Percentiles rank a stretch among this genome's conserved stretches.
These are phyloP conservation scores for Lecanicillium sp. DNA, from an alignment of 2,329 filamentous ascomycete species.

Conservation along the genomic window DNA sequence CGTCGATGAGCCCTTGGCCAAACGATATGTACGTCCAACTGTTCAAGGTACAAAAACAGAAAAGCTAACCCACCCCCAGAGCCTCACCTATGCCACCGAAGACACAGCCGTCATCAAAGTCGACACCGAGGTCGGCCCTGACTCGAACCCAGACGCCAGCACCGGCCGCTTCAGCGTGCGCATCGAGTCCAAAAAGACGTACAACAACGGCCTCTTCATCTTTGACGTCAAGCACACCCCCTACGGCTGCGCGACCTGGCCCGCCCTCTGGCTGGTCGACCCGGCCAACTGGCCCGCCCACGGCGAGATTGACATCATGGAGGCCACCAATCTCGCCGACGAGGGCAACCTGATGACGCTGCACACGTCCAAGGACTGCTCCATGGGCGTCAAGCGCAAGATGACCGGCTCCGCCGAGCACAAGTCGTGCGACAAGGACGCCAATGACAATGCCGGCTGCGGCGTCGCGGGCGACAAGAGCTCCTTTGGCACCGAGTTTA, in stretches of 20 bases:
- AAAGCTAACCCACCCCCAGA: conserved; percentile 32
- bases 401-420: conserved; percentile 37
- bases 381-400: conserved; percentile 45
- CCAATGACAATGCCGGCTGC: conserved; percentile 49
- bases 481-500: conserved; percentile 46
- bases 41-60: no score
- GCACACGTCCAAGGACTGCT: conserved; percentile 46
- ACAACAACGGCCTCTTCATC: conserved; percentile 57
- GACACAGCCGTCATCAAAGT: conserved; percentile 50
- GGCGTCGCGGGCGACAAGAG: conserved; percentile 35
- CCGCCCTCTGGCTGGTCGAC: conserved; percentile 59
- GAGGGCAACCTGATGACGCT: conserved; percentile 53
- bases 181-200: conserved; percentile 51
- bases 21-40: conserved; percentile 28
- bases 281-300: conserved; percentile 52
- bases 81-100: conserved; percentile 53
- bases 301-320: conserved; percentile 59
- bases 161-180: conserved; percentile 57
- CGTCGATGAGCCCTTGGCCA: conserved; percentile 34
- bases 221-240: conserved; percentile 60
- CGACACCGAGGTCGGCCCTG: conserved; percentile 48
- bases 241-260: conserved; percentile 57
- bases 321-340: conserved; percentile 46
- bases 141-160: conserved; percentile 39
- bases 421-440: conserved; percentile 42